These are phyloP conservation scores for Vitis riparia DNA, from an alignment of 164 flowering plant species.

Conservation along the genomic window DNA sequence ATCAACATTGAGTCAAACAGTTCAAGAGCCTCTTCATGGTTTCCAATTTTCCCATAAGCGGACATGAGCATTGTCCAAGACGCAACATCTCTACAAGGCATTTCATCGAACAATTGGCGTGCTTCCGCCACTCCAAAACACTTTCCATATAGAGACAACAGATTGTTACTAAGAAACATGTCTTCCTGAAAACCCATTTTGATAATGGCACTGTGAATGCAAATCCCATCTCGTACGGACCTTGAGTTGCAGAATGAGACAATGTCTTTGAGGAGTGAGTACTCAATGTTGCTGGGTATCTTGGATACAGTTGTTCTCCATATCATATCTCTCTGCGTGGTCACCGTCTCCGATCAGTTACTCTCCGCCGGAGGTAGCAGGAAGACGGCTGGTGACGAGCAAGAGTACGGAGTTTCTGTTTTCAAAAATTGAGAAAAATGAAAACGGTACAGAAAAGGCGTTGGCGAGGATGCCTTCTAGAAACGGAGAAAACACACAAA, in stretches of 20 bases:
- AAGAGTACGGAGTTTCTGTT: too few species aligned
- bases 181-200: slow-evolving; percentile 48
- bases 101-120: slow-evolving; percentile 49
- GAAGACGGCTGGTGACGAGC: too few species aligned
- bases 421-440: too few species aligned
- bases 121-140: slow-evolving; percentile 36
- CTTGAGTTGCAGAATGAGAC: slow-evolving; percentile 43
- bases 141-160: slow-evolving; percentile 44
- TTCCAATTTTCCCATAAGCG: slow-evolving; percentile 32
- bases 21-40: slow-evolving; percentile 31
- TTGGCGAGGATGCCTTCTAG: too few species aligned
- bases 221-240: slow-evolving; percentile 41
- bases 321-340: slow-evolving; percentile 14
- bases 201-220: slow-evolving; percentile 45
- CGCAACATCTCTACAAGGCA: slow-evolving; percentile 50
- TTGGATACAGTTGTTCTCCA: slow-evolving; percentile 7
- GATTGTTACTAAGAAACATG: slow-evolving; percentile 42
- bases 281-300: background rate
- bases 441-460: too few species aligned
- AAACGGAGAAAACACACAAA: too few species aligned
- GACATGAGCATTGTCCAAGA: slow-evolving; percentile 55
- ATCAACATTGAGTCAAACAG: slow-evolving; percentile 38
- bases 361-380: too few species aligned
- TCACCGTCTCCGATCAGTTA: background rate
- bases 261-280: slow-evolving; percentile 22